Evolutionary conservation across 352 stramenopile species (phyloP), one percentile per base, ranked within the genome.

Genomic region (Phytophthora sp.): DNA sequence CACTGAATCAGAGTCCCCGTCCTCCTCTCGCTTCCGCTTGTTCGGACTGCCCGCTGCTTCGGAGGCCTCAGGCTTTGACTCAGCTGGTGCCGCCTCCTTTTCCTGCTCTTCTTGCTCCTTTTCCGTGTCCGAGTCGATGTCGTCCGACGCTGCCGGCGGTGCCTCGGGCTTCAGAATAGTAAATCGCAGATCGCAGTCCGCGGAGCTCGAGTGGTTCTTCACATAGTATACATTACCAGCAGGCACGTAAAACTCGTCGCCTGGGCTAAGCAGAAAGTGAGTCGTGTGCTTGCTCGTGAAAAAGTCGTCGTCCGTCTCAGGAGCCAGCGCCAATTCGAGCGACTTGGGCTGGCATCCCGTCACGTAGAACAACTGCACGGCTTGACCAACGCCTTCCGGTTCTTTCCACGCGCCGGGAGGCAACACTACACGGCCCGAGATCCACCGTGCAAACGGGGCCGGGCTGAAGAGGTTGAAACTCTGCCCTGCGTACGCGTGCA

Each of bases 171-270:
- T 93, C 50, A 99, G 89, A 68, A 99, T 98, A 31, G 88, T 98
- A 73, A 98, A 99, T 53, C 94, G 97, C 55, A 99, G 73, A 41
- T 97, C 79, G 56, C 84, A 92, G 52, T 95, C 80, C 2, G 79
- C 76, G 5, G 72, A 88, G 46, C 77, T 77, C 12, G 91, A 98
- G 76, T 99, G 96, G 74, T 99, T 99, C 69, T 98, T 93, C 54
- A 99, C 86, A 66, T 94, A 90, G 70, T 99, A 99, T 18, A 94
- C 90, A 66, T 99, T 99, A 52, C 96, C 91, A 17, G 96, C 79
- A 12, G 97, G 97, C 39, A 99, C 90, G 66, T 98, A 97, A 69
- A 99, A 99, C 72, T 98, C 93, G 72, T 99, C 97, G 6, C 96
- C 95, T 4, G 90, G 85, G 24, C 81, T 92, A 3, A 99, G 73